Evolutionary conservation across 768 basidiomycete genomes (phyloP).

Genomic region (Suillus sp.): DNA sequence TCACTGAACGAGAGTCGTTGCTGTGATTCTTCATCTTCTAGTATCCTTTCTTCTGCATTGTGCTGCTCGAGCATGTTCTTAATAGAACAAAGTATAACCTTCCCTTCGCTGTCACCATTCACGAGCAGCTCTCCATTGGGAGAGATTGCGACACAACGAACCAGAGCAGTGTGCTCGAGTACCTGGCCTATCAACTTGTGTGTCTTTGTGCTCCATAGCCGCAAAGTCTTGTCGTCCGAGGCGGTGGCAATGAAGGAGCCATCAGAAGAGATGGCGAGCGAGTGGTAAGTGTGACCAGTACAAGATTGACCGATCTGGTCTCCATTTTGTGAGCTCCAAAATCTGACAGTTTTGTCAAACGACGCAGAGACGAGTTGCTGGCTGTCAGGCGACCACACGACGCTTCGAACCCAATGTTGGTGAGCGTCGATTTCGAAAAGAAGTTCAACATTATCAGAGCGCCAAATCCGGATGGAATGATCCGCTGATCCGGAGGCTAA

Average conservation of each 20-base stretch:
- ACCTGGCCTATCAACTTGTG: slow-evolving; percentile 20
- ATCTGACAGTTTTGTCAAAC: slow-evolving; percentile 25
- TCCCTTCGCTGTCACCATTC: slow-evolving; percentile 30
- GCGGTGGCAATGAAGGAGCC: slow-evolving; percentile 35
- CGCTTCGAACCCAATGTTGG: slow-evolving; percentile 27
- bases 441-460: not conserved
- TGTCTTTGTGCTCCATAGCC: slow-evolving; percentile 33
- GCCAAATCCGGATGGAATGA: slow-evolving; percentile 14
- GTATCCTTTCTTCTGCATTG: not conserved
- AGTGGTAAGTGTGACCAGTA: slow-evolving; percentile 29
- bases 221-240: slow-evolving; percentile 31
- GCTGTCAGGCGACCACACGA: slow-evolving; percentile 30
- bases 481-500: slow-evolving; percentile 18
- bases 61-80: not conserved
- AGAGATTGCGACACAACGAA: slow-evolving; percentile 34
- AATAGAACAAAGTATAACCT: not conserved
- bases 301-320: slow-evolving; percentile 35
- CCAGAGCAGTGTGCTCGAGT: slow-evolving; percentile 29
- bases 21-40: not conserved
- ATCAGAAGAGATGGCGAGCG: slow-evolving; percentile 35
- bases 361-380: slow-evolving; percentile 18
- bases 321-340: slow-evolving; percentile 33
- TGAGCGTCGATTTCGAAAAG: slow-evolving; percentile 4
- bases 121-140: slow-evolving; percentile 30
- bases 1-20: not conserved